Base-by-base conservation (phyloP, 2,329 filamentous ascomycete species). In the Ceratocystiopsis sp. region DNA sequence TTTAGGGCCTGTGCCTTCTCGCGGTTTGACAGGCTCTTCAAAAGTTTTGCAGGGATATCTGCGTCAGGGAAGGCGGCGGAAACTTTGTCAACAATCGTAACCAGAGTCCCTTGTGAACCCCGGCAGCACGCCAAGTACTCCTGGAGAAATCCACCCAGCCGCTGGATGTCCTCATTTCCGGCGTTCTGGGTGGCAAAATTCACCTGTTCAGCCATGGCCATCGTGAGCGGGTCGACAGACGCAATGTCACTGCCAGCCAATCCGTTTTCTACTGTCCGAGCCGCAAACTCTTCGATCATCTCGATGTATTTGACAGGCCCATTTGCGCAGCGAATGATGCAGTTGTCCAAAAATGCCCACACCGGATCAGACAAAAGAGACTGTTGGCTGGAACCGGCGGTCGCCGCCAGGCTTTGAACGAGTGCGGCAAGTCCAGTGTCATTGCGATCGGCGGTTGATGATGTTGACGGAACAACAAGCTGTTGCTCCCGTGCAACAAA, bases 271-370 rank as follows among this genome's bases (percentile, higher is more conserved):
- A 8, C 25, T 2, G 14, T 51, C 37, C 65, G 57, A 43, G 61
- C 57, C 46, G 60, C 50, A 2, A 71, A 50, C 36, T 74, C 68
- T 43, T 77, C 68, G 21, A 84, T 59, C 53, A 76, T 65, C 47
- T 91, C 81, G 25, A 91, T 75, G 53, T 94, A 89, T 55, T 85
- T 93, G 54, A 93, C 79, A 0, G 85, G 82, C 19, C 80, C 79
- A 3, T 64, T 77, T 15, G 78, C 78, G 51, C 84, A 83, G 19
- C 87, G 75, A 29, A 75, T 75, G 42, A 84, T 67, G 57, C 84
- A 93, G 48, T 93, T 86, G 54, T 95, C 87, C 21, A 95, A 58
- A 54, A 91, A 93, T 0, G 65, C 58, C 61, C 82, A 81, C 1
- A 86, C 55, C 0, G 55, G 51, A 14, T 63, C 59, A 2, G 42